These are phyloP conservation scores for Diaporthe sp. DNA, from an alignment of 2,329 filamentous ascomycete genomes.

Conservation along the genomic window DNA sequence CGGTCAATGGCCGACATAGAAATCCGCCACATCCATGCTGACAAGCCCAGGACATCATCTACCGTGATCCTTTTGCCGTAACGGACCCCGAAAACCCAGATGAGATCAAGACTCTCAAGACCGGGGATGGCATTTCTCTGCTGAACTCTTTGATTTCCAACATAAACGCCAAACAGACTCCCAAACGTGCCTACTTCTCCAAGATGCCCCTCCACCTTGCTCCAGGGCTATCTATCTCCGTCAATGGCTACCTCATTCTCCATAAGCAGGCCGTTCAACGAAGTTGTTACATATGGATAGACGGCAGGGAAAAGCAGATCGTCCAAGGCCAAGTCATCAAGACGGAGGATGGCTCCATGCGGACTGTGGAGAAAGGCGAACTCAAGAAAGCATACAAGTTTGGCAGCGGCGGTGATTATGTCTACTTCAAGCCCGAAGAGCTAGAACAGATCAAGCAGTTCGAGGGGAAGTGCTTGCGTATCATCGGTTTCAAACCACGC, in stretches of 20 bases:
- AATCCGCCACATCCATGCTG: not conserved
- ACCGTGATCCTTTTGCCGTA: slow-evolving; percentile 70
- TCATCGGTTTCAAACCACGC: slow-evolving; percentile 93
- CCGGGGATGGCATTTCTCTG: slow-evolving; percentile 80
- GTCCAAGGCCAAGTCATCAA: slow-evolving; percentile 78
- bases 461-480: slow-evolving; percentile 81
- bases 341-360: slow-evolving; percentile 81
- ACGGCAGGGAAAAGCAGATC: slow-evolving; percentile 81
- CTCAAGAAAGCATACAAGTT: slow-evolving; percentile 96
- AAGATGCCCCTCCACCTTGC: slow-evolving; percentile 89
- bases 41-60: slow-evolving; percentile 81
- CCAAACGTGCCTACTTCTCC: slow-evolving; percentile 87
- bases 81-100: slow-evolving; percentile 74
- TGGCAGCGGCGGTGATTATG: slow-evolving; percentile 88
- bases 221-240: slow-evolving; percentile 84
- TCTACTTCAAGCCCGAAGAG: slow-evolving; percentile 88
- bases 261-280: slow-evolving; percentile 85
- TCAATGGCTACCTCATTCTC: slow-evolving; percentile 92
- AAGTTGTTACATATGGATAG: slow-evolving; percentile 86
- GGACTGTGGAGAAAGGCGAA: slow-evolving; percentile 82
- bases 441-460: slow-evolving; percentile 82
- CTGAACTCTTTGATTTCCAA: slow-evolving; percentile 85
- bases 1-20: no score
- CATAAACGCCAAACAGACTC: slow-evolving; percentile 89
- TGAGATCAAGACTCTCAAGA: slow-evolving; percentile 71